Conservation (phyloP, 768 basidiomycete genomes). For the Gloeophyllum trabeum region DNA sequence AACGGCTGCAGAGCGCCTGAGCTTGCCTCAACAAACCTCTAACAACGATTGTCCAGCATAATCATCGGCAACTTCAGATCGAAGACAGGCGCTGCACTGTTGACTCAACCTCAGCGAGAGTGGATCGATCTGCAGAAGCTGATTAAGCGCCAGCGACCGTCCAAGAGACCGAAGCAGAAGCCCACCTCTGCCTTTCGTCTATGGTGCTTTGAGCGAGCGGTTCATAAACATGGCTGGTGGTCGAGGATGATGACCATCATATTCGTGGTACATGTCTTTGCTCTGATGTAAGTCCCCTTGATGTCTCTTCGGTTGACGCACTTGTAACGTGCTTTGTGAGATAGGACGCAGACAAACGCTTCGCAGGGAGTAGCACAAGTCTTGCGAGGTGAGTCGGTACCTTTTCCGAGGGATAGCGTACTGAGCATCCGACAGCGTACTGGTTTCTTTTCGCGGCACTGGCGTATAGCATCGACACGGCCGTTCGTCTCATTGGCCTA, state of each 20-base stretch:
- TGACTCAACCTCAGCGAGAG: conserved; percentile 80
- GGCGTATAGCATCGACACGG: conserved; percentile 68
- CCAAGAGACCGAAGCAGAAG: conserved; percentile 59
- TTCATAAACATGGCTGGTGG: conserved; percentile 93
- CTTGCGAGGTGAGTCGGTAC: conserved; percentile 41
- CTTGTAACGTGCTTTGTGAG: not conserved
- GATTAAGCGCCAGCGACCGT: conserved; percentile 77
- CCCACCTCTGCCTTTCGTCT: conserved; percentile 45
- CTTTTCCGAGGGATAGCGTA: not conserved
- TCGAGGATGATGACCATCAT: conserved; percentile 65
- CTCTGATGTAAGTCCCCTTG: conserved; percentile 53
- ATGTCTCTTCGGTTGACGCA: not conserved
- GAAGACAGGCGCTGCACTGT: conserved; percentile 75
- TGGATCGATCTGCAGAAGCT: conserved; percentile 92
- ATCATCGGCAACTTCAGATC: conserved; percentile 91
- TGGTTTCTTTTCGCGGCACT: conserved; percentile 68
- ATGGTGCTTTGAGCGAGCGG: conserved; percentile 91
- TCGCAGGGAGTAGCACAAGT: conserved; percentile 35
- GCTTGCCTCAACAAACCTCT: conserved; percentile 4
- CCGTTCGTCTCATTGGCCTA: conserved; percentile 71
- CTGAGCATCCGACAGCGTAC: conserved; percentile 34
- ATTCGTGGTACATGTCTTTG: conserved; percentile 72
- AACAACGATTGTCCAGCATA: conserved; percentile 42
- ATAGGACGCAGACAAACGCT: conserved; percentile 73
- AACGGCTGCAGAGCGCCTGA: too few species aligned